phyloP scores from a whole-genome alignment of 345 rosid genomes.

The Nasturtium officinale region DNA sequence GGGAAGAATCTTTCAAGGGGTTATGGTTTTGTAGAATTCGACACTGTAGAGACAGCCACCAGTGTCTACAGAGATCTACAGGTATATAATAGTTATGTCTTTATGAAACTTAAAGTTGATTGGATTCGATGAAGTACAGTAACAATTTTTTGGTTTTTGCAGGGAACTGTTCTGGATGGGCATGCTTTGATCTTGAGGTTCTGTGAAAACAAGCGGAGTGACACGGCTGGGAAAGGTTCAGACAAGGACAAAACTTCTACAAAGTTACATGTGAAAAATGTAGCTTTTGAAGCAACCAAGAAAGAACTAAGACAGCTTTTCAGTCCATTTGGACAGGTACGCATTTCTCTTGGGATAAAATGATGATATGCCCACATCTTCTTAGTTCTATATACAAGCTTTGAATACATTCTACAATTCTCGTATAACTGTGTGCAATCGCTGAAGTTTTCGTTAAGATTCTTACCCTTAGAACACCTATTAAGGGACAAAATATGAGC shows the following conservation, averaged over 20 bases:
- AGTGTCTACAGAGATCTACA: conserved; percentile 67
- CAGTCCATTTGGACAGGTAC: conserved; percentile 95
- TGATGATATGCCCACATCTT: not conserved
- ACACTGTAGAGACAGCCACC: conserved; percentile 78
- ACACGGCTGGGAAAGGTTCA: conserved; percentile 52
- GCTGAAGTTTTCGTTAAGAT: conserved; percentile 14
- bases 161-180: conserved; percentile 92
- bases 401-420: not conserved
- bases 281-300: conserved; percentile 94
- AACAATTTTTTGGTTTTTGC: conserved; percentile 19
- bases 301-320: conserved; percentile 87
- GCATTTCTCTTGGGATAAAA: not conserved
- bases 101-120: conserved; percentile 14
- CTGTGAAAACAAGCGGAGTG: conserved; percentile 77
- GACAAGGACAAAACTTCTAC: conserved; percentile 70
- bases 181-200: conserved; percentile 87
- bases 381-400: not conserved
- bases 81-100: conserved; percentile 48
- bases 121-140: not conserved
- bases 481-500: not conserved
- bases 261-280: conserved; percentile 82
- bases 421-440: not conserved
- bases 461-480: not conserved
- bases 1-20: conserved; percentile 87
- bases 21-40: conserved; percentile 89